A percentile compares a stretch with the other conserved stretches of the same genome.
phyloP scores from a whole-genome alignment of 164 flowering plant genomes.

The Taxillus chinensis region DNA sequence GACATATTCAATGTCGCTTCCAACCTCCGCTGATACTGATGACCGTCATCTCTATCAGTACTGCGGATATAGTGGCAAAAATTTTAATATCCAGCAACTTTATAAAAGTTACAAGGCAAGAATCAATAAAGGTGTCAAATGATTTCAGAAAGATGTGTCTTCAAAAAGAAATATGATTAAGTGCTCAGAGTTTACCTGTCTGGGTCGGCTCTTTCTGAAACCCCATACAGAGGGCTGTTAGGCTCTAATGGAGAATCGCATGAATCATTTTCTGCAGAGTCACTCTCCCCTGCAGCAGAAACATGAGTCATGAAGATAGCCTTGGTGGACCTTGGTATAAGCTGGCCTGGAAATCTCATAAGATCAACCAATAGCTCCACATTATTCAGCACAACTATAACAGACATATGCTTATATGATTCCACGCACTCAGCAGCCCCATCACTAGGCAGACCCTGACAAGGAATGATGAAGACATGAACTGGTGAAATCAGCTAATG shows the following conservation, averaged over 20 bases:
- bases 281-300: constrained; percentile 94
- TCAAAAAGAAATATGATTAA: no score
- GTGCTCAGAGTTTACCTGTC: constrained; percentile 39
- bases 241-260: constrained; percentile 99
- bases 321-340: constrained; percentile 74
- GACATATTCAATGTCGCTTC: constrained; percentile 48
- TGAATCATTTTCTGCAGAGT: constrained; percentile 98
- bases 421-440: constrained; percentile 55
- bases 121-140: no score
- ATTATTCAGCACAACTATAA: constrained; percentile 72
- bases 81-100: neutral
- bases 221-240: constrained; percentile 89
- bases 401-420: constrained; percentile 89
- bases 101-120: no score
- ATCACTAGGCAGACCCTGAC: constrained; percentile 82
- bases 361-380: constrained; percentile 91
- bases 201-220: constrained; percentile 56
- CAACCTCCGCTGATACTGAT: constrained; percentile 45
- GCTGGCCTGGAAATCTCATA: constrained; percentile 89
- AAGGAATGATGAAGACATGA: neutral
- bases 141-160: no score
- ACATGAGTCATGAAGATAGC: constrained; percentile 79
- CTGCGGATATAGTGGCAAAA: constrained; percentile 24
- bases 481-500: neutral
- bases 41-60: constrained; percentile 62